Percentiles rank a stretch among this genome's conserved stretches.
These are phyloP conservation scores for Cordyceps farinosa DNA, from an alignment of 2,329 filamentous ascomycete species.

Conservation along the genomic window DNA sequence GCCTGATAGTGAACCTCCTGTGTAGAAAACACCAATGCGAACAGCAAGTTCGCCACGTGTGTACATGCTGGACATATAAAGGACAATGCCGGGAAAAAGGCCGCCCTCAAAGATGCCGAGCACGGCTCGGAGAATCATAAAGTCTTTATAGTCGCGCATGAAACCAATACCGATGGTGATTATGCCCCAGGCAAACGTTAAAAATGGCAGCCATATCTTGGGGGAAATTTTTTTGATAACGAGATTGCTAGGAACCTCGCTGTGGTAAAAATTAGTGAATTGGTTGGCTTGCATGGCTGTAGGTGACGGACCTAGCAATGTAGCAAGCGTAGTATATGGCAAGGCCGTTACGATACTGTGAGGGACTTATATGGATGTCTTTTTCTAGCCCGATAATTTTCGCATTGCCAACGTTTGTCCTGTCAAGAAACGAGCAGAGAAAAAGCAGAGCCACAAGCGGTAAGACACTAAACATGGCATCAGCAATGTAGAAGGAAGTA, in stretches of 20 bases:
- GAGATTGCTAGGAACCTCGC: conserved; percentile 62
- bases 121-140: conserved; percentile 58
- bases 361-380: conserved; percentile 54
- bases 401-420: conserved; percentile 72
- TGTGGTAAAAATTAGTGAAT: conserved; percentile 25
- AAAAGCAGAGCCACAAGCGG: conserved; percentile 62
- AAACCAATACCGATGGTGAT: conserved; percentile 57
- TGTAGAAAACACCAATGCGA: conserved; percentile 65
- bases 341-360: conserved; percentile 62
- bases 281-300: not conserved
- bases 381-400: conserved; percentile 60
- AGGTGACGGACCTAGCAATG: conserved; percentile 44
- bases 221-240: conserved; percentile 60
- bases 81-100: conserved; percentile 62
- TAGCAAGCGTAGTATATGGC: conserved; percentile 65
- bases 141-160: conserved; percentile 50
- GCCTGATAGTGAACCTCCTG: conserved; percentile 60
- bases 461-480: conserved; percentile 47
- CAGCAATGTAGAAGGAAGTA: not conserved
- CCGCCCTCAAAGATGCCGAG: conserved; percentile 63
- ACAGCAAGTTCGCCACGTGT: conserved; percentile 57
- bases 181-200: conserved; percentile 56
- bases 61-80: conserved; percentile 64
- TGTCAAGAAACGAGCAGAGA: conserved; percentile 61
- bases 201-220: conserved; percentile 55